Conservation (phyloP, 2,329 filamentous ascomycete genomes). For the Stagonosporopsis tanaceti region DNA sequence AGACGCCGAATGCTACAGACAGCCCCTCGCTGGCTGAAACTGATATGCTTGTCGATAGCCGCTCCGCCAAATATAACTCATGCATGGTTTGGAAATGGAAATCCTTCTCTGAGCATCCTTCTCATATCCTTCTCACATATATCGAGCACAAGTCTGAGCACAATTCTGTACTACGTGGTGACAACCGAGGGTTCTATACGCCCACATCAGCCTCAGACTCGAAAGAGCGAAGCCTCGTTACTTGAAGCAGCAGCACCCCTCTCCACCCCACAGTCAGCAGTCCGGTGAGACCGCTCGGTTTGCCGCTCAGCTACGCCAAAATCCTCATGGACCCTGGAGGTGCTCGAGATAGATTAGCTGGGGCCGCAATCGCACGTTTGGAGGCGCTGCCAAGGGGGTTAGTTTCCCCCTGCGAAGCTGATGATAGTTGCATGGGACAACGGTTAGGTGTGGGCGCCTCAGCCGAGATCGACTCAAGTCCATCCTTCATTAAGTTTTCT, state of each 20-base stretch:
- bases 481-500: constrained; percentile 20
- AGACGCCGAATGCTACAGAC: background rate
- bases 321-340: constrained; percentile 17
- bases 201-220: constrained; percentile 17
- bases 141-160: constrained; percentile 13
- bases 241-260: constrained; percentile 12
- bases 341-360: constrained; percentile 24
- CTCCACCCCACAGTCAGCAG: constrained; percentile 17
- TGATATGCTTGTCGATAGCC: constrained; percentile 1
- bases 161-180: constrained; percentile 8
- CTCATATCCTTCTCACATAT: background rate
- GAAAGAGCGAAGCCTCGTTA: constrained; percentile 18
- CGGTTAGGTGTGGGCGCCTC: constrained; percentile 13
- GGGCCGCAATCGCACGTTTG: constrained; percentile 19
- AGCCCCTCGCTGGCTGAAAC: background rate
- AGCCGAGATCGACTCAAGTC: constrained; percentile 18
- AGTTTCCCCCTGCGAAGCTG: constrained; percentile 14
- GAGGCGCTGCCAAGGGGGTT: constrained; percentile 15
- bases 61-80: constrained; percentile 7
- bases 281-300: constrained; percentile 7
- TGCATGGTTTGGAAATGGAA: background rate
- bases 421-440: constrained; percentile 22
- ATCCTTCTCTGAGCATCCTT: background rate
- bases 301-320: constrained; percentile 18
- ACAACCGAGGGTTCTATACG: constrained; percentile 11